These are phyloP conservation scores for Cryptosporidium ryanae DNA, from an alignment of 169 alveolate species.

Conservation along the genomic window DNA sequence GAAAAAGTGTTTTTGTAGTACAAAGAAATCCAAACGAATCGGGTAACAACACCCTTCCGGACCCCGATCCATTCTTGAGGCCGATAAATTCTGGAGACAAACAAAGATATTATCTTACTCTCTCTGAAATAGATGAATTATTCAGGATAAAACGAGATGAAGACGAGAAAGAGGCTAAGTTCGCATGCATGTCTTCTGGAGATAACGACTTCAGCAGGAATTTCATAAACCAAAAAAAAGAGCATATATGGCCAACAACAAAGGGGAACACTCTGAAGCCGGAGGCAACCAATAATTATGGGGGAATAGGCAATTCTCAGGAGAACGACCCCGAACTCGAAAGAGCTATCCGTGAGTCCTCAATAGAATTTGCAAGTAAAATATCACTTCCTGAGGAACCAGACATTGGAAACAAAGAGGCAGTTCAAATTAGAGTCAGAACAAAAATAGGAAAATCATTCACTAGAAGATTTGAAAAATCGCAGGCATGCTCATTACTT, in stretches of 20 bases:
- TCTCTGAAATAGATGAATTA: constrained; percentile 32
- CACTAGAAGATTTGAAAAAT: constrained; percentile 27
- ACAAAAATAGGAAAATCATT: constrained; percentile 29
- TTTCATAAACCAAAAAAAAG: constrained; percentile 26
- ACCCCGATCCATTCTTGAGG: constrained; percentile 73
- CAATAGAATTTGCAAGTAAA: constrained; percentile 45
- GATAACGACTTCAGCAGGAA: constrained; percentile 5
- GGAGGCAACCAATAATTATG: neutral
- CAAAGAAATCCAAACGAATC: constrained; percentile 40
- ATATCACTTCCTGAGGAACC: constrained; percentile 58
- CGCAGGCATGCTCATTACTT: neutral
- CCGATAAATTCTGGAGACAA: constrained; percentile 21
- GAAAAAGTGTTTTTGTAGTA: constrained; percentile 67
- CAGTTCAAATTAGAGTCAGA: constrained; percentile 38
- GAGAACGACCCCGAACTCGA: constrained; percentile 39
- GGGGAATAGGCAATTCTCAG: neutral
- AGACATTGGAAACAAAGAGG: neutral
- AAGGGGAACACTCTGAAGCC: constrained; percentile 32
- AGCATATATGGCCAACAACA: constrained; percentile 57
- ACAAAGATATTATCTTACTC: constrained; percentile 34
- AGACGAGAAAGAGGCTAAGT: constrained; percentile 1
- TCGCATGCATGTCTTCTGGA: neutral
- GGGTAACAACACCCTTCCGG: constrained; percentile 32
- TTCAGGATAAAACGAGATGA: constrained; percentile 1
- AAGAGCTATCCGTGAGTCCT: constrained; percentile 33